Evolutionary conservation across 495 filamentous ascomycete genomes (phyloP).

Genomic region (Schizothecium vesticola): DNA sequence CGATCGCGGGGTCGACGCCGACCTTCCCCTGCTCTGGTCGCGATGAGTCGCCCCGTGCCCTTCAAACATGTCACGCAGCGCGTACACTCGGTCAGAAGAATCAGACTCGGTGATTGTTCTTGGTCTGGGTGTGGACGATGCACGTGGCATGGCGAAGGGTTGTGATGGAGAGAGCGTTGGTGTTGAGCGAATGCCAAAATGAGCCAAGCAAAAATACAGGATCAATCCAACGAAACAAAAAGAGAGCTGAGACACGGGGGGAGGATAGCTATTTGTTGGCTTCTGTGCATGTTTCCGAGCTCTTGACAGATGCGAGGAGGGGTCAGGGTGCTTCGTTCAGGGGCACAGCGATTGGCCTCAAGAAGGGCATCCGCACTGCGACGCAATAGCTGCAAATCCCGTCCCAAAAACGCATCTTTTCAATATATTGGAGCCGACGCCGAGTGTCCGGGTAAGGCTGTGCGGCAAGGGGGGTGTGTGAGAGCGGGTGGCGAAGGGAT

Average conservation of each 20-base stretch:
- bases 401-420: constrained; percentile 6
- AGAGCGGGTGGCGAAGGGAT: not conserved
- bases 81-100: not conserved
- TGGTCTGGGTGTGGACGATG: not conserved
- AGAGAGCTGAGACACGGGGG: not conserved
- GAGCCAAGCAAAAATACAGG: not conserved
- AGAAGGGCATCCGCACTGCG: not conserved
- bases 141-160: not conserved
- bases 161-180: not conserved
- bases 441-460: not conserved
- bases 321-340: not conserved
- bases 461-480: not conserved
- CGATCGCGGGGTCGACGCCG: not conserved
- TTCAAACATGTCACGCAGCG: not conserved
- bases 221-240: not conserved
- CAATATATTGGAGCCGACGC: not conserved
- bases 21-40: not conserved
- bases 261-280: not conserved
- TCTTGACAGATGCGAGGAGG: not conserved
- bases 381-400: not conserved
- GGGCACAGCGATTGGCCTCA: not conserved
- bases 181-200: not conserved
- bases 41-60: not conserved
- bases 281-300: not conserved
- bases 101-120: not conserved